These are phyloP conservation scores for Nepenthes gracilis DNA, from an alignment of 148 eudicot genomes.

Conservation along the genomic window DNA sequence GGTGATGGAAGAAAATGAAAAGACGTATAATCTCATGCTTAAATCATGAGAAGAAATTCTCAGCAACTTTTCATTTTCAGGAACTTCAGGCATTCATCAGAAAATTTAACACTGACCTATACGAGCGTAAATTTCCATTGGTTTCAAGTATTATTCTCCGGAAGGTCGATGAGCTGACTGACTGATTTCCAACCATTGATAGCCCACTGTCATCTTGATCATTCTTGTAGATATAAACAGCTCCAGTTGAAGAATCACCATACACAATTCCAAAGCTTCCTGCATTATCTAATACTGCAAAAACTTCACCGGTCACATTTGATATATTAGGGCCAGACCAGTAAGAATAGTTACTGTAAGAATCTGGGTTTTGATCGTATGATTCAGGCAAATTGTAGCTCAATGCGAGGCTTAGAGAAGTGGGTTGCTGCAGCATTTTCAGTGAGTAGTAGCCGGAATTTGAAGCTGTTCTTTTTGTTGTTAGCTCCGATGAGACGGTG, in stretches of 20 bases:
- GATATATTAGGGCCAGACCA: slow-evolving; percentile 85
- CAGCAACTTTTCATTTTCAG: too few relatives aligned
- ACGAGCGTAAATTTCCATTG: slow-evolving; percentile 66
- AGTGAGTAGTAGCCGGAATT: slow-evolving; percentile 58
- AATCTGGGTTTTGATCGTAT: slow-evolving; percentile 15
- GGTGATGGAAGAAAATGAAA: too few relatives aligned
- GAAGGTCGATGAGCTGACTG: slow-evolving; percentile 15
- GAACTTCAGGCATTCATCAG: neutral
- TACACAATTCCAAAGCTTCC: slow-evolving; percentile 85
- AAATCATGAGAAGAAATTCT: too few relatives aligned
- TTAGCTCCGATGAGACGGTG: slow-evolving; percentile 37
- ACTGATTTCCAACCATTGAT: slow-evolving; percentile 22
- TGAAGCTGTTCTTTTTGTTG: slow-evolving; percentile 24
- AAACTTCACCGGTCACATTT: slow-evolving; percentile 69
- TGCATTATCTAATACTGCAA: slow-evolving; percentile 52
- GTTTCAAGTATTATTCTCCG: slow-evolving; percentile 49
- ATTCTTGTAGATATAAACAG: slow-evolving; percentile 77
- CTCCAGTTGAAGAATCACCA: slow-evolving; percentile 58
- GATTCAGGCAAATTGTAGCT: slow-evolving; percentile 55
- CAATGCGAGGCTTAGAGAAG: slow-evolving; percentile 64
- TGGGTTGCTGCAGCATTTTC: slow-evolving; percentile 75
- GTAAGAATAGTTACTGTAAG: slow-evolving; percentile 49
- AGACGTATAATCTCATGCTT: too few relatives aligned
- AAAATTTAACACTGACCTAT: slow-evolving; percentile 14
- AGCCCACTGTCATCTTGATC: slow-evolving; percentile 47